These are phyloP conservation scores for Dalechampia spathulata DNA, from an alignment of 441 rosid species.

Conservation along the genomic window DNA sequence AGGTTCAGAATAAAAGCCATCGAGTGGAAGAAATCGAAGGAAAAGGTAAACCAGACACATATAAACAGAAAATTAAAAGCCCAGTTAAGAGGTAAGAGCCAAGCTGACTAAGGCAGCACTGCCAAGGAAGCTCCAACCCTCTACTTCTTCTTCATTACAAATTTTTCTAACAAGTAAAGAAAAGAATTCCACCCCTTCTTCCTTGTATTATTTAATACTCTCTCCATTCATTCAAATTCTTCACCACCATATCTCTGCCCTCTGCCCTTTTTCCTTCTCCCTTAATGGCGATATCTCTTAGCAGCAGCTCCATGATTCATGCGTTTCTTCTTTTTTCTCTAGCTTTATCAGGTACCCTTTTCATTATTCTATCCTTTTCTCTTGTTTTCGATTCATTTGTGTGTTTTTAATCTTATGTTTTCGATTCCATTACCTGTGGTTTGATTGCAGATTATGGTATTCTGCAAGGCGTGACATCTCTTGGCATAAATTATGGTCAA, in stretches of 20 bases:
- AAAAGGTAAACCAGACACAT: slow-evolving; percentile 14
- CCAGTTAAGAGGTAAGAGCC: slow-evolving; percentile 21
- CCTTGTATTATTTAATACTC: slow-evolving; percentile 20
- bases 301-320: slow-evolving; percentile 21
- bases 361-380: no score
- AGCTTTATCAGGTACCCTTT: slow-evolving; percentile 43
- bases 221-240: no score
- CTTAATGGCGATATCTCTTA: slow-evolving; percentile 26
- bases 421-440: no score
- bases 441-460: slow-evolving; percentile 43
- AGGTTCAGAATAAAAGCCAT: no score
- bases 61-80: slow-evolving; percentile 15
- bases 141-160: slow-evolving; percentile 10
- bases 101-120: slow-evolving; percentile 10
- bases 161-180: no score
- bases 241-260: no score
- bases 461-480: slow-evolving; percentile 36
- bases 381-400: no score
- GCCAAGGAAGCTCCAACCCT: slow-evolving; percentile 19
- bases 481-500: slow-evolving; percentile 60
- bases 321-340: slow-evolving; percentile 33
- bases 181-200: slow-evolving; percentile 17
- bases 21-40: slow-evolving; percentile 21
- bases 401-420: no score
- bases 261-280: not conserved